Conservation (phyloP, 257 asterid genomes). For the Handroanthus guayacan region DNA sequence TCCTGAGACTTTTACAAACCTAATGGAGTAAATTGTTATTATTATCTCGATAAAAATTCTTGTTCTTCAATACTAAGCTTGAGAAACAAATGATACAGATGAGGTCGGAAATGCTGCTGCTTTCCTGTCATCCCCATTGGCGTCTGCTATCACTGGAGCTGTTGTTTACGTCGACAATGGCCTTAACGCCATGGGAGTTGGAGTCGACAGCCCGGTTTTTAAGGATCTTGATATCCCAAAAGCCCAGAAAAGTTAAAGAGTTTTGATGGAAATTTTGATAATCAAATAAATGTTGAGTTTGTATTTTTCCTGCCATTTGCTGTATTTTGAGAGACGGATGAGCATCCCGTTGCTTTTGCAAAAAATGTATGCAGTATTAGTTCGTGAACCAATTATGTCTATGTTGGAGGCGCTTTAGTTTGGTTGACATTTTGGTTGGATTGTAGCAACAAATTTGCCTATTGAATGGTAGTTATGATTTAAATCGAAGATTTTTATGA, state of each 20-base stretch:
- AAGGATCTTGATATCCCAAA: constrained; percentile 66
- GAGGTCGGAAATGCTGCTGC: constrained; percentile 91
- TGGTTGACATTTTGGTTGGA: too few relatives aligned
- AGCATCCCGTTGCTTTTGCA: constrained; percentile 5
- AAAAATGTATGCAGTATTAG: too few relatives aligned
- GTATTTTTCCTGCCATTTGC: constrained; percentile 24
- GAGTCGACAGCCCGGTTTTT: constrained; percentile 80
- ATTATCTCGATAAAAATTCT: neutral
- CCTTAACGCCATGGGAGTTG: constrained; percentile 88
- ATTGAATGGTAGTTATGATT: too few relatives aligned
- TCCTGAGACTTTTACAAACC: neutral
- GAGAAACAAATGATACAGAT: constrained; percentile 51
- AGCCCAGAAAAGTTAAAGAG: constrained; percentile 51
- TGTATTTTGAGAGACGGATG: neutral
- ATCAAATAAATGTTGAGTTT: constrained; percentile 38
- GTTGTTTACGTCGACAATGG: constrained; percentile 82
- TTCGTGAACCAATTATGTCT: too few relatives aligned
- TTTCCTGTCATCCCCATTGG: constrained; percentile 77
- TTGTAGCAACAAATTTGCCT: too few relatives aligned
- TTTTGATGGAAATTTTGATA: constrained; percentile 15
- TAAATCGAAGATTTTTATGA: too few relatives aligned
- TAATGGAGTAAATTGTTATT: too few relatives aligned
- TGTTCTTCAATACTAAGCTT: constrained; percentile 10
- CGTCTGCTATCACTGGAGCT: constrained; percentile 85
- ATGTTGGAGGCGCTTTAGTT: too few relatives aligned